A percentile compares a stretch with the other conserved stretches of the same genome.
These are phyloP conservation scores for Jaenimonas drosophilae DNA, from an alignment of 208 protist species.

Conservation along the genomic window DNA sequence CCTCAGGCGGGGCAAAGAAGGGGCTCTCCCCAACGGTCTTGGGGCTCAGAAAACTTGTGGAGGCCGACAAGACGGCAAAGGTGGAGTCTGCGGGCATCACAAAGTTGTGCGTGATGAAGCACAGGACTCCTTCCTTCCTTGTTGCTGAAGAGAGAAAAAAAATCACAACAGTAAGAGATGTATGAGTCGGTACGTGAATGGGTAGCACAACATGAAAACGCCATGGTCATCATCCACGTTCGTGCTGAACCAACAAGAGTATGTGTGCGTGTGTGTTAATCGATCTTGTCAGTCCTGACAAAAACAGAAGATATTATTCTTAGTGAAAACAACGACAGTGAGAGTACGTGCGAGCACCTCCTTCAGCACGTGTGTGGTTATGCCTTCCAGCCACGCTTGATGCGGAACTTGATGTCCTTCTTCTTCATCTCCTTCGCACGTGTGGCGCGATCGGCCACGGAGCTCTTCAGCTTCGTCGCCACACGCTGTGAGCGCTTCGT, in stretches of 20 bases:
- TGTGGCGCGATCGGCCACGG: conserved; percentile 51
- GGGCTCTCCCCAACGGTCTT: conserved; percentile 57
- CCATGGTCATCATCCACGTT: neutral
- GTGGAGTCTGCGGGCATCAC: conserved; percentile 4
- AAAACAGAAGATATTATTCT: conserved; percentile 4
- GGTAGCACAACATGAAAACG: neutral
- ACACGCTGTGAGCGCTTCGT: conserved; percentile 83
- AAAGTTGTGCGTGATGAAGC: neutral
- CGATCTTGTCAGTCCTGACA: neutral
- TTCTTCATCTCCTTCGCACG: conserved; percentile 86
- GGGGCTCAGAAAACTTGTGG: conserved; percentile 56
- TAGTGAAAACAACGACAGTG: conserved; percentile 1
- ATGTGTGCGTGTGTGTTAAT: neutral
- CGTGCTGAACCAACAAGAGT: neutral
- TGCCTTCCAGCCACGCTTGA: conserved; percentile 86
- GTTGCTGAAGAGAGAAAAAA: conserved; percentile 3
- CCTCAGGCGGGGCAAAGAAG: conserved; percentile 26
- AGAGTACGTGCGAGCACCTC: neutral
- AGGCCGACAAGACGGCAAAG: conserved; percentile 61
- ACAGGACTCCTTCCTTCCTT: conserved; percentile 1
- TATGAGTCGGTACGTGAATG: too few species aligned
- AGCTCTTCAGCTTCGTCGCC: conserved; percentile 75
- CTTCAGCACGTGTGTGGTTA: conserved; percentile 11
- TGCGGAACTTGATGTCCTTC: conserved; percentile 91
- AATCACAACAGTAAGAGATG: neutral